Conservation (phyloP, 768 basidiomycete species). For the Macrolepiota dolichaula region DNA sequence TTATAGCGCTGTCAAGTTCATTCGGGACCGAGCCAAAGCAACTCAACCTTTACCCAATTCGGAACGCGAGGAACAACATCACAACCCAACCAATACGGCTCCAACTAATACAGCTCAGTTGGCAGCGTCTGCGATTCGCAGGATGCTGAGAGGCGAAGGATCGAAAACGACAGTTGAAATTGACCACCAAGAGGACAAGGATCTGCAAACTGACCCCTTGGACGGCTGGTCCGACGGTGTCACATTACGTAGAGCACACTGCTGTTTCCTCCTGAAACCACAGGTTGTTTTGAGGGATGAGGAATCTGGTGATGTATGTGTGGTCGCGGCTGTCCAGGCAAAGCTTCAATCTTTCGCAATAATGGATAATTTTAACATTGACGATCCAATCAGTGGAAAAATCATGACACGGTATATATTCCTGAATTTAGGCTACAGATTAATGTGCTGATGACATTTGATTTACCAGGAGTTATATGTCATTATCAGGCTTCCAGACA, state of each 20-base stretch:
- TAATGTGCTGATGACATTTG: background rate
- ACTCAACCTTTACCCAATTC: slow-evolving; percentile 23
- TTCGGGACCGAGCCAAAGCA: slow-evolving; percentile 73
- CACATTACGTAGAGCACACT: slow-evolving; percentile 65
- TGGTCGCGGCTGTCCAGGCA: slow-evolving; percentile 78
- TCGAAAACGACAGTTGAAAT: slow-evolving; percentile 43
- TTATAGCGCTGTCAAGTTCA: slow-evolving; percentile 77
- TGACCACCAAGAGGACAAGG: slow-evolving; percentile 24
- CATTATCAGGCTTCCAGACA: slow-evolving; percentile 78
- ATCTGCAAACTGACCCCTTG: slow-evolving; percentile 49
- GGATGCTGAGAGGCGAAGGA: slow-evolving; percentile 56
- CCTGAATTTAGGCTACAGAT: background rate
- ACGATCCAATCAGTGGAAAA: slow-evolving; percentile 82
- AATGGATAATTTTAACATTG: slow-evolving; percentile 71
- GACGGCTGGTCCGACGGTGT: slow-evolving; percentile 74
- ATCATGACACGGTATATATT: slow-evolving; percentile 74
- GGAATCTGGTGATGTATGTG: slow-evolving; percentile 46
- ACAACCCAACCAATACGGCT: slow-evolving; percentile 37
- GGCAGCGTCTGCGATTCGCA: slow-evolving; percentile 65
- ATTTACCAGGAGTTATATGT: slow-evolving; percentile 64
- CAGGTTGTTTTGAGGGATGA: slow-evolving; percentile 80
- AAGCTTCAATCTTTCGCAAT: slow-evolving; percentile 77
- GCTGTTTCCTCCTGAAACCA: slow-evolving; percentile 86
- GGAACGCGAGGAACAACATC: slow-evolving; percentile 23
- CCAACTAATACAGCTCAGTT: slow-evolving; percentile 52